These are phyloP conservation scores for Ophiostoma ips DNA, from an alignment of 2,329 filamentous ascomycete genomes.

Conservation along the genomic window DNA sequence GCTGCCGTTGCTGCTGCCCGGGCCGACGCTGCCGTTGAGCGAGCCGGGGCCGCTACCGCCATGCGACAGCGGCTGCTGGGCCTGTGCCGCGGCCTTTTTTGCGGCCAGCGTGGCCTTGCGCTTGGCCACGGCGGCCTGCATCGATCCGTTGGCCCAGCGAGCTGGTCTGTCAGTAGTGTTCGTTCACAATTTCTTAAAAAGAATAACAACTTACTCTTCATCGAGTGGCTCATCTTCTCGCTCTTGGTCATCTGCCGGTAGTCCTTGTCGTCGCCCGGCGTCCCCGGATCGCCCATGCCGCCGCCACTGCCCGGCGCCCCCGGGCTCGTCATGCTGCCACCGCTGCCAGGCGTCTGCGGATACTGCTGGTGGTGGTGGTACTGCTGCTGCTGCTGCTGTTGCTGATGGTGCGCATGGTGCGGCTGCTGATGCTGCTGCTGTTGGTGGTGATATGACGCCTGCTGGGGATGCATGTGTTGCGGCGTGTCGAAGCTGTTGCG, in stretches of 20 bases:
- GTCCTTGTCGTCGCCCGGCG: constrained; percentile 30
- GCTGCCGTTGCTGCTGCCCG: neutral
- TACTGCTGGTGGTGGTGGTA: neutral
- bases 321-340: neutral
- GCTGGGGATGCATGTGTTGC: neutral
- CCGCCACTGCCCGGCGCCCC: neutral
- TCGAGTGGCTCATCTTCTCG: constrained; percentile 52
- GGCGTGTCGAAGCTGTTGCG: neutral
- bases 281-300: neutral
- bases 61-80: constrained; percentile 5
- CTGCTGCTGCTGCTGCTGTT: constrained; percentile 1
- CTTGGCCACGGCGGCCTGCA: constrained; percentile 46
- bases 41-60: neutral
- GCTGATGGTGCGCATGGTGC: neutral
- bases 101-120: constrained; percentile 45
- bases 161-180: constrained; percentile 21
- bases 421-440: neutral
- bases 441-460: neutral
- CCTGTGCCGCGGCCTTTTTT: constrained; percentile 30
- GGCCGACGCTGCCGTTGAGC: neutral
- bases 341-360: neutral
- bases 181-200: neutral
- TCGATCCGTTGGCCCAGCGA: constrained; percentile 47
- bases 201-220: constrained; percentile 39
- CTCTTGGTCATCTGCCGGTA: constrained; percentile 50